Evolutionary conservation across 257 asterid species (phyloP).

Genomic region (Nicotiana noctiflora): DNA sequence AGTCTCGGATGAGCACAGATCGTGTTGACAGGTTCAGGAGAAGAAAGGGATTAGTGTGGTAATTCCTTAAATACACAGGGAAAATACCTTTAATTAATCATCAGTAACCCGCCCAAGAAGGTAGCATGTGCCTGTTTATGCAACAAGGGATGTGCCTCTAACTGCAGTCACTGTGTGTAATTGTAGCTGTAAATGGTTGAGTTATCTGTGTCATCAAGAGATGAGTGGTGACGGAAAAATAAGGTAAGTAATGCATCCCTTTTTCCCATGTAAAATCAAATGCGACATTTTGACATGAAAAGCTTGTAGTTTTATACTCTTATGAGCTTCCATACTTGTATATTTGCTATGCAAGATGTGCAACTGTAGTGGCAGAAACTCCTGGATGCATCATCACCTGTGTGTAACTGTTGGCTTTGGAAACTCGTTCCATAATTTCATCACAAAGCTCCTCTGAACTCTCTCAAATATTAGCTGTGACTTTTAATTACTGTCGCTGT

Average conservation of each 20-base stretch:
- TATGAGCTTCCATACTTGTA: constrained; percentile 8
- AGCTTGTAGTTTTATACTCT: constrained; percentile 1
- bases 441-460: neutral
- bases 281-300: constrained; percentile 7
- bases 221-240: neutral
- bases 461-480: neutral
- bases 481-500: neutral
- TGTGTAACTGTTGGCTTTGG: constrained; percentile 1
- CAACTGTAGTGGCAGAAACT: neutral
- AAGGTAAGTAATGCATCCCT: neutral
- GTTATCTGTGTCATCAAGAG: constrained; percentile 6
- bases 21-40: constrained; percentile 81
- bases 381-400: constrained; percentile 14
- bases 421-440: neutral
- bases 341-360: neutral
- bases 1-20: constrained; percentile 87
- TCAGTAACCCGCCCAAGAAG: neutral
- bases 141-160: constrained; percentile 2
- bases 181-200: constrained; percentile 4
- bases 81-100: neutral
- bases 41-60: constrained; percentile 82
- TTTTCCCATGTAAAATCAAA: neutral
- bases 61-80: constrained; percentile 15
- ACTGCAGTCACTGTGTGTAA: neutral
- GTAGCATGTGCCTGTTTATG: constrained; percentile 1